Base-by-base conservation (phyloP, 2,329 filamentous ascomycete genomes). In the Epichloe amarillans region DNA sequence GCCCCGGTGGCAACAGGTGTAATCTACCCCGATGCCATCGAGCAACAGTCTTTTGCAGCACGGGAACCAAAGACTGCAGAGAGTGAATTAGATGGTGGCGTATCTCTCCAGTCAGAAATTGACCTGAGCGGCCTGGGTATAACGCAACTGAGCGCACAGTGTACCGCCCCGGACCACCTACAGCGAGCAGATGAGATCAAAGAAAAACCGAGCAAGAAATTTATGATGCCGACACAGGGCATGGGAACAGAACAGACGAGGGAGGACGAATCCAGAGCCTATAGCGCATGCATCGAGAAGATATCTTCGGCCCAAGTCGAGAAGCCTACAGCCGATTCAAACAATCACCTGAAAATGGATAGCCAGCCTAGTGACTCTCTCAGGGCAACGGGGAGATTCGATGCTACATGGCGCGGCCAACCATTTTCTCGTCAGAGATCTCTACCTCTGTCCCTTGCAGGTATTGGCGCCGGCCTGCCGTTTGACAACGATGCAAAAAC, bases 401-500 rank as follows among this genome's bases (percentile, higher is more conserved):
- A 41, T 12, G 1, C 19, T 6, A 11, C 15, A n/a, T 23, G 37
- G 21, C 19, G 30, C 47, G 38, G 39, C 35, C 45, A 19, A 37
- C 40, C 26, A 15, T 19, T 23, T n/a, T 15, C 11, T 7, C 47
- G 40, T 3, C 51, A 48, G 15, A 30, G 47, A 42, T 50, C 55
- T 6, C 51, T 58, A 2, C 55, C 56, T 4, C 35, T 55, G 7
- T 54, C 54, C 12, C 53, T 63, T 14, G 53, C 58, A 19, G 61
- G 60, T n/a, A 56, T 62, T 11, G 60, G 60, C 11, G 60, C 58
- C 30, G 58, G 47, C 19, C n/a, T 56, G 7, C 52, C 60, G 42
- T 35, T 56, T 37, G 54, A 49, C 5, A 44, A 55, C n/a, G 56
- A 60, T 15, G 53, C 55, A 7, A 53, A 55, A 15, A 43, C 49